Conservation (phyloP, 1,284 basidiomycete species). For the Agaricales sp. region DNA sequence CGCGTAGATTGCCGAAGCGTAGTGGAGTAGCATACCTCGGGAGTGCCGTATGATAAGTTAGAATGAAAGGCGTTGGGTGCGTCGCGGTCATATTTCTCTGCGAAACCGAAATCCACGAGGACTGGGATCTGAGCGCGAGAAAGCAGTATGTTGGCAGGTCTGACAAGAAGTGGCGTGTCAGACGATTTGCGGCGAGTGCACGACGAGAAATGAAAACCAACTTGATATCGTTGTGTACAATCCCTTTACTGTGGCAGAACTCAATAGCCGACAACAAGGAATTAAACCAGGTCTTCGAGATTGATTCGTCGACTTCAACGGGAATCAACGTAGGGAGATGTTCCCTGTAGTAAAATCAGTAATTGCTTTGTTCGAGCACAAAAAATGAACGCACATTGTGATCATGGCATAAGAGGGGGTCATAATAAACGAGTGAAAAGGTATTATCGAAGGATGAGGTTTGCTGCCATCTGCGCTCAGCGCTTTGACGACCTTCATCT, state of each 20-base stretch:
- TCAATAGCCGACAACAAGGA: slow-evolving; percentile 81
- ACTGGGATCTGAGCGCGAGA: slow-evolving; percentile 68
- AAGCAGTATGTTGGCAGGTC: slow-evolving; percentile 83
- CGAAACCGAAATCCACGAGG: slow-evolving; percentile 89
- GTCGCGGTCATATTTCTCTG: slow-evolving; percentile 63
- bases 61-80: slow-evolving; percentile 67
- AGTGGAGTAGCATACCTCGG: slow-evolving; percentile 48
- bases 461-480: slow-evolving; percentile 56
- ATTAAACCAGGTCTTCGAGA: slow-evolving; percentile 77
- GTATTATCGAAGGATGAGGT: slow-evolving; percentile 83
- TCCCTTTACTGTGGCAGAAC: slow-evolving; percentile 77
- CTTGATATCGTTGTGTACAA: slow-evolving; percentile 96
- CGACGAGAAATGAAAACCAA: too few relatives aligned
- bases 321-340: slow-evolving; percentile 72
- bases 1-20: slow-evolving; percentile 6
- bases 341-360: slow-evolving; percentile 35
- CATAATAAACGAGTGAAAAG: slow-evolving; percentile 88
- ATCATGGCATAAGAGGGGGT: slow-evolving; percentile 83
- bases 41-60: slow-evolving; percentile 81
- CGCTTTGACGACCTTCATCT: slow-evolving; percentile 85
- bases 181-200: slow-evolving; percentile 5
- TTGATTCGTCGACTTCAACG: slow-evolving; percentile 70
- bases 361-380: slow-evolving; percentile 2
- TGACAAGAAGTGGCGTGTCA: slow-evolving; percentile 17
- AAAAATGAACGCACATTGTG: slow-evolving; percentile 55